phyloP scores from a whole-genome alignment of 768 basidiomycete genomes.

The Boletus edulis region DNA sequence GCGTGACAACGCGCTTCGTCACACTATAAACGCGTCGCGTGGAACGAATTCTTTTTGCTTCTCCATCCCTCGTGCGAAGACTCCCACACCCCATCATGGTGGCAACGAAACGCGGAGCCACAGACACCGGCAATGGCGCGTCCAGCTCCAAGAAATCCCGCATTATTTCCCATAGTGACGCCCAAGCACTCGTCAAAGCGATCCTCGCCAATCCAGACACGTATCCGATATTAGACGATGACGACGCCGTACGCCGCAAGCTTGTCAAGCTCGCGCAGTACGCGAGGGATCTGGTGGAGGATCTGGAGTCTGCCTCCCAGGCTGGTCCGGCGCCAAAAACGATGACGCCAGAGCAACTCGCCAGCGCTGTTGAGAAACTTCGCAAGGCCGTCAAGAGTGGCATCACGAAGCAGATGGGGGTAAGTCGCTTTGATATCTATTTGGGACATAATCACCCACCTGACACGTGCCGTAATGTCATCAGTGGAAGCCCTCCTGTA shows the following conservation, averaged over 20 bases:
- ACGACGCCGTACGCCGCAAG: slow-evolving; percentile 28
- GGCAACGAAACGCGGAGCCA: slow-evolving; percentile 37
- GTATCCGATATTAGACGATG: slow-evolving; percentile 36
- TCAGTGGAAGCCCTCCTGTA: slow-evolving; percentile 53
- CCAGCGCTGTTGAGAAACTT: slow-evolving; percentile 44
- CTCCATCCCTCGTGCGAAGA: too few relatives aligned
- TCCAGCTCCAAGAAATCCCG: slow-evolving; percentile 32
- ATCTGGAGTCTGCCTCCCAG: slow-evolving; percentile 20
- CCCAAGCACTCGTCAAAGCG: slow-evolving; percentile 34
- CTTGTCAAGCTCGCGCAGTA: slow-evolving; percentile 34
- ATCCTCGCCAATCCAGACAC: slow-evolving; percentile 38
- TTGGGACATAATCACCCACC: not conserved
- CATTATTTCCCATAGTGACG: slow-evolving; percentile 26
- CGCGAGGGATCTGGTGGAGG: slow-evolving; percentile 30
- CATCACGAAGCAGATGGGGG: slow-evolving; percentile 51
- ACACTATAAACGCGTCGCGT: slow-evolving; percentile 21
- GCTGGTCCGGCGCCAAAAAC: slow-evolving; percentile 19
- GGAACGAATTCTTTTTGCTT: not conserved
- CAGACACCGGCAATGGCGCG: slow-evolving; percentile 17
- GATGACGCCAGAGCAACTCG: slow-evolving; percentile 39
- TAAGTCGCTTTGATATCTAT: slow-evolving; percentile 8
- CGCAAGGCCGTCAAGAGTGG: slow-evolving; percentile 44
- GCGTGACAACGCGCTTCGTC: slow-evolving; percentile 26
- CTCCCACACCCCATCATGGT: slow-evolving; percentile 3
- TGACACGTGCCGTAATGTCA: not conserved